Evolutionary conservation across 257 asterid species (phyloP).

Genomic region (Gentiana dahurica): DNA sequence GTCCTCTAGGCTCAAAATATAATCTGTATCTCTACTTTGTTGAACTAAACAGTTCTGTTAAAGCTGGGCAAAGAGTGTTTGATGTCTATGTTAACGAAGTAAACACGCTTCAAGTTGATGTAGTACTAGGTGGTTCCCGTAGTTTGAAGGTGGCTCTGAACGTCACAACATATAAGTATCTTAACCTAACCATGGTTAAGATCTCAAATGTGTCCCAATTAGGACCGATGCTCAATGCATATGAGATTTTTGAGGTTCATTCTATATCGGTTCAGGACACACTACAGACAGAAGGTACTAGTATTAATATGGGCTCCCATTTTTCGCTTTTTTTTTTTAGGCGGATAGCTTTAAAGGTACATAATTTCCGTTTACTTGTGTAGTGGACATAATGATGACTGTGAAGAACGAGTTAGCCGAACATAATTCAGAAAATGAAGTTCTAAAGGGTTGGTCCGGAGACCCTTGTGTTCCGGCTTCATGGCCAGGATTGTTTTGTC

Average conservation of each 20-base stretch:
- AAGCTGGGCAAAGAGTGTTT: constrained; percentile 42
- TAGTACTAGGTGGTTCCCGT: constrained; percentile 21
- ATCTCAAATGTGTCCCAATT: constrained; percentile 24
- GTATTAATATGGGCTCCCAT: neutral
- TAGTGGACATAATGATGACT: constrained; percentile 33
- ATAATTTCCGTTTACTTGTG: no score
- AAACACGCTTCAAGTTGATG: constrained; percentile 26
- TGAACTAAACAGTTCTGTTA: constrained; percentile 33
- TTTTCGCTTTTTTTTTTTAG: no score
- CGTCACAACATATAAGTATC: constrained; percentile 34
- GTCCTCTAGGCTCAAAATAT: constrained; percentile 17
- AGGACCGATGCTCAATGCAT: constrained; percentile 53
- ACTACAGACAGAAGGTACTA: constrained; percentile 34
- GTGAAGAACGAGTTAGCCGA: constrained; percentile 49
- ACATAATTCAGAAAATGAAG: constrained; percentile 36
- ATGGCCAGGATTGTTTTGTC: constrained; percentile 61
- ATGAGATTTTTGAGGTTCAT: constrained; percentile 37
- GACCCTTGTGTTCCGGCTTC: constrained; percentile 68
- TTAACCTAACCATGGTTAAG: constrained; percentile 37
- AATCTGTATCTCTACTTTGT: constrained; percentile 40
- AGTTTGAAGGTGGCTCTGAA: constrained; percentile 21
- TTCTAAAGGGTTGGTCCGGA: constrained; percentile 46
- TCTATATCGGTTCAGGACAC: constrained; percentile 26
- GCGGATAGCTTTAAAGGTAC: no score
- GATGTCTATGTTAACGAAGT: constrained; percentile 32